Percentiles rank a stretch among this genome's conserved stretches.
phyloP scores from a whole-genome alignment of 2,329 filamentous ascomycete species.

The Coniella lustricola region DNA sequence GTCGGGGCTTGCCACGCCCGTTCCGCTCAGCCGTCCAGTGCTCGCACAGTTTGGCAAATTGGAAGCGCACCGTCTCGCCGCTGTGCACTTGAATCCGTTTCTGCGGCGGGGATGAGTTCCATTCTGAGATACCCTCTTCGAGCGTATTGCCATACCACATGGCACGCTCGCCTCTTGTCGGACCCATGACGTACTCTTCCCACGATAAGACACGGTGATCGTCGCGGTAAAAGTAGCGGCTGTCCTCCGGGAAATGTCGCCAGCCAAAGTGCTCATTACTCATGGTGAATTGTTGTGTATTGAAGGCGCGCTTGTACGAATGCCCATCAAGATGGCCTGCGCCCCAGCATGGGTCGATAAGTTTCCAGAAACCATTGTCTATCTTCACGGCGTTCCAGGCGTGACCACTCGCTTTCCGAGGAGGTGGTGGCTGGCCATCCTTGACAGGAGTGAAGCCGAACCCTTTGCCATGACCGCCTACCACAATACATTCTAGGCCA shows the following conservation, averaged over 20 bases:
- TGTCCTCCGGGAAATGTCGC: conserved; percentile 69
- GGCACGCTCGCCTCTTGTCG: conserved; percentile 41
- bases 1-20: conserved; percentile 60
- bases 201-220: conserved; percentile 64
- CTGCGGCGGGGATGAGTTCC: conserved; percentile 54
- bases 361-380: conserved; percentile 82
- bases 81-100: conserved; percentile 56
- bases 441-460: conserved; percentile 61
- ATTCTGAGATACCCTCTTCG: conserved; percentile 46
- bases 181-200: conserved; percentile 74
- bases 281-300: conserved; percentile 51
- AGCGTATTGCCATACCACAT: conserved; percentile 37
- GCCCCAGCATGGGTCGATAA: conserved; percentile 90
- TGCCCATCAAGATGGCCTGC: conserved; percentile 60
- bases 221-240: conserved; percentile 62
- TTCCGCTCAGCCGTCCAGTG: conserved; percentile 74
- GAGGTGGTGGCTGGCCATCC: conserved; percentile 59
- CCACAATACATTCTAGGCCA: conserved; percentile 69
- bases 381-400: conserved; percentile 93
- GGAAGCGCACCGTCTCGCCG: conserved; percentile 58
- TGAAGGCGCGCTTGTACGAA: conserved; percentile 62
- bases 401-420: conserved; percentile 57
- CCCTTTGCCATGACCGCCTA: conserved; percentile 80
- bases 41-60: conserved; percentile 70
- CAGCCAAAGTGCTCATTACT: conserved; percentile 75